Base-by-base conservation (phyloP, 768 basidiomycete species). In the Pisolithus sp. region DNA sequence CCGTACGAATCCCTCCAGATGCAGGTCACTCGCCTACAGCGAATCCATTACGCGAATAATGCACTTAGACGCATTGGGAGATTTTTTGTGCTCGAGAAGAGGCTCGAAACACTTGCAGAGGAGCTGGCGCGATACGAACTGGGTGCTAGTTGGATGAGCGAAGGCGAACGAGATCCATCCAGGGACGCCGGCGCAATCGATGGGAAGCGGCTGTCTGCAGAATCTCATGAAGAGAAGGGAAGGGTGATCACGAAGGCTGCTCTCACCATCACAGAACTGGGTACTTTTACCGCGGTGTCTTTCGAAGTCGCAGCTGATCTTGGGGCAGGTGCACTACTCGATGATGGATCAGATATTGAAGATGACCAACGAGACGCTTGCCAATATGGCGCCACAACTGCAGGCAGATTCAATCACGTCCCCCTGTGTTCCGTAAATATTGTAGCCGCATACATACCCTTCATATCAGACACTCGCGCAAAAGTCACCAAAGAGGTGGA, bases 211-310 rank as follows among this genome's bases (percentile, higher is more conserved):
- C 10, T 38, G 6, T 47, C 23, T 3, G 55, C 41, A 51, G 81
- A 79, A 26, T 64, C 73, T 31, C 86, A 86, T 59, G 86, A 90
- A 26, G 88, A 91, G 57, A 85, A 83, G 65, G 94, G 96, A 62
- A 77, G 95, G 8, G 81, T 81, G 15, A 83, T 97, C 60, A 87
- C 93, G 2, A 94, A 94, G 68, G 94, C 95, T 2, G 95, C 94
- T n/a, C 71, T 97, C 59, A 93, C 83, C 37, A 83, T 98, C 8
- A 91, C 94, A 0, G 95, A 99, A 66, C 74, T 98, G 40, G 77
- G 85, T 72, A 26, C n/a, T n/a, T 34, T 15, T 36, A 12, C 12
- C 13, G 3, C 24, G 13, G 18, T 2, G n/a, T 1, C 36, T 48
- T 31, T 20, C 10, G 12, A 13, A 2, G n/a, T 18, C 3, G 7